Evolutionary conservation across 257 asterid genomes (phyloP), one percentile per base, ranked within the genome.

Genomic region (Solanum virginianum): DNA sequence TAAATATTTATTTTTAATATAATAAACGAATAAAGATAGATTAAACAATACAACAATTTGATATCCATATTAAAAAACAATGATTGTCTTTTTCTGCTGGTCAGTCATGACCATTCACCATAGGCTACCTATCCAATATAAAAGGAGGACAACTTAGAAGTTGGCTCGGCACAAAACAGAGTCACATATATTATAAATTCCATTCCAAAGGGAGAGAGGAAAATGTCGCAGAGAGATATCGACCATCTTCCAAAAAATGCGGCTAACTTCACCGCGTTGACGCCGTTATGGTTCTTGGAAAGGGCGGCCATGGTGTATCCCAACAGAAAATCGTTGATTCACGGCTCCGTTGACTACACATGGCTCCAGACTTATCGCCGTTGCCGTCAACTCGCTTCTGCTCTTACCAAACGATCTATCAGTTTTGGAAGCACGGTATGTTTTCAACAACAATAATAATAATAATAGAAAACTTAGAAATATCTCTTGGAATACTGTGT

Each of bases 311-410:
- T 89, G 26, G 91, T 96, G 7, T 94, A 91, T 89, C 99, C 98
- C 11, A 86, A 87, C 89, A 92, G 97, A 51, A 91, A 88, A 2
- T 93, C 99, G 24, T 22, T 96, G 29, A 85, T 96, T 84, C 98
- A 96, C 55, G 98, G 95, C 74, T 86, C 95, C 9, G 80, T 89
- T 10, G 72, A 85, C 3, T 96, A 93, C 90, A 96, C 98, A 80
- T 96, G 99, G 98, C 93, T 81, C 3, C 97, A 96, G 89, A 96
- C 99, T 81, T 96, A 95, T 91, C 89, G 87, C 6, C 98, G 99
- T 6, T 96, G 99, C 90, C 92, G 98, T 86, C 93, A 93, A 81
- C 90, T 96, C 53, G 98, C 99, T 20, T 96, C 99, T 88, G 98
- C 99, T 53, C 98, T 96, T 83, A 41, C 87, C 13, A 87, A 77